These are phyloP conservation scores for Phtheirospermum japonicum DNA, from an alignment of 257 asterid species.

Conservation along the genomic window DNA sequence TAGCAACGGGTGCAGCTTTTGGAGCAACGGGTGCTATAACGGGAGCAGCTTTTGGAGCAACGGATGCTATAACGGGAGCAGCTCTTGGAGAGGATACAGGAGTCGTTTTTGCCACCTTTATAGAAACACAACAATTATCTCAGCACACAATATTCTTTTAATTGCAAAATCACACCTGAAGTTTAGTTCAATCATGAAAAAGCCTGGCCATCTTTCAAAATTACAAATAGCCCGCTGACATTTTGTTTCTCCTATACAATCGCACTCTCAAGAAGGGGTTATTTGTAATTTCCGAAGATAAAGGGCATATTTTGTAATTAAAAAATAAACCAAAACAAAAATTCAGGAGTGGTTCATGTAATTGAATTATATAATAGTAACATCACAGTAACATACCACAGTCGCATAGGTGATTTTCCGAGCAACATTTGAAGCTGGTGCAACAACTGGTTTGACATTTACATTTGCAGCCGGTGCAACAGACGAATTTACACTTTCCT, in stretches of 20 bases:
- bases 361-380: not conserved
- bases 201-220: not conserved
- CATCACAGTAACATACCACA: not conserved
- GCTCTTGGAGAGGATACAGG: not conserved
- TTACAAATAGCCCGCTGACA: not conserved
- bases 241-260: not conserved
- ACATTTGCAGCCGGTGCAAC: not conserved
- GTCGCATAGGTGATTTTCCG: not conserved
- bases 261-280: not conserved
- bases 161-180: not conserved
- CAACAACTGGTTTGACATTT: not conserved
- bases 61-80: too few species aligned
- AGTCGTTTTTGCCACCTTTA: slow-evolving; percentile 42
- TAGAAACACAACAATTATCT: not conserved
- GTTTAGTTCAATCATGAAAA: not conserved
- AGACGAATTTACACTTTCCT: not conserved
- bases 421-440: not conserved
- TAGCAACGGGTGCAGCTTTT: too few species aligned
- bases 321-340: too few species aligned
- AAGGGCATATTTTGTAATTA: not conserved
- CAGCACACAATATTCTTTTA: not conserved
- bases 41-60: too few species aligned
- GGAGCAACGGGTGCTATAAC: too few species aligned
- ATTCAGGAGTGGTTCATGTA: not conserved
- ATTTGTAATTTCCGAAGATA: not conserved